Conservation (phyloP, 2,329 filamentous ascomycete genomes). For the Sclerotinia trifoliorum region DNA sequence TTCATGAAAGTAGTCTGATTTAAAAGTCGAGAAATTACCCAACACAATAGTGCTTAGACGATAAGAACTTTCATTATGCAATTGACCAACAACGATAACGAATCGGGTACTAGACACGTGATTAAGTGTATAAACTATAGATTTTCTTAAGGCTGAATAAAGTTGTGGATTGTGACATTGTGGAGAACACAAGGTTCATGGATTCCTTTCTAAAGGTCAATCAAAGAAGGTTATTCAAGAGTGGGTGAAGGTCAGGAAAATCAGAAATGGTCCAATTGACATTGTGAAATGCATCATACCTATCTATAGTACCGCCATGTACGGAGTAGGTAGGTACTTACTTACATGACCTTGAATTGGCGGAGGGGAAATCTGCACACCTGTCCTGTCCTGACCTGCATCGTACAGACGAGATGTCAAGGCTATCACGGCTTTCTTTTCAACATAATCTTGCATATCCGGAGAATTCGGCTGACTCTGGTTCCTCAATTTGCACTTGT, state of each 20-base stretch:
- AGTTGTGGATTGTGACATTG: slow-evolving; percentile 4
- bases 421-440: neutral
- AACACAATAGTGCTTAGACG: slow-evolving; percentile 4
- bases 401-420: neutral
- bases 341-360: neutral
- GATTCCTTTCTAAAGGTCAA: neutral
- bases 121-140: neutral
- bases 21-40: neutral
- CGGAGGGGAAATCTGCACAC: neutral
- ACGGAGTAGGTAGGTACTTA: neutral
- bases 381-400: neutral
- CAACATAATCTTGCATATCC: slow-evolving; percentile 17
- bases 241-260: neutral
- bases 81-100: slow-evolving; percentile 8
- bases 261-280: neutral
- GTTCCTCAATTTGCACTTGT: neutral
- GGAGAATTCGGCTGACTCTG: slow-evolving; percentile 6
- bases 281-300: too few species aligned
- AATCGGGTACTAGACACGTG: slow-evolving; percentile 14
- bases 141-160: slow-evolving; percentile 11
- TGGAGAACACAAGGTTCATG: slow-evolving; percentile 8
- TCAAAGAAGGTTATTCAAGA: neutral
- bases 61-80: slow-evolving; percentile 16
- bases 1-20: slow-evolving; percentile 15
- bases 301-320: neutral